Percentiles rank a stretch among this genome's conserved stretches.
Conservation (phyloP, 2,329 filamentous ascomycete species). For the Aspergillus unguis region DNA sequence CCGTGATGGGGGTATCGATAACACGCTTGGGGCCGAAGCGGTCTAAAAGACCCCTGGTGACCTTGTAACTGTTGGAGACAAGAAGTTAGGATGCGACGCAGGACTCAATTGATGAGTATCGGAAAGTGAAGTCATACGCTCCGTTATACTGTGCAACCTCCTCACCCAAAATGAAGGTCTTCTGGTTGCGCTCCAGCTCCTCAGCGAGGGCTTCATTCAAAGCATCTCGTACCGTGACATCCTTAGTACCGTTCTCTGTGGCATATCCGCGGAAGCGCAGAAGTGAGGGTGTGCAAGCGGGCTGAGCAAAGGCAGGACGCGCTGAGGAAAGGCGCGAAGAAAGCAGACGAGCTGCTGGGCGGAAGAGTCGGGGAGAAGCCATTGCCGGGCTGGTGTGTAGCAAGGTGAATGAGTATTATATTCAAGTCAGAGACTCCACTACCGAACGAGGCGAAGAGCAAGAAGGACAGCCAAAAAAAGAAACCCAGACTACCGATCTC, state of each 20-base stretch:
- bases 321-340: constrained; percentile 52
- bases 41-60: constrained; percentile 95
- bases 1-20: constrained; percentile 97
- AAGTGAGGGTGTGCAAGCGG: constrained; percentile 47
- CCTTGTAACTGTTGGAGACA: constrained; percentile 70
- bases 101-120: neutral
- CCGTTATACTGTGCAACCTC: constrained; percentile 99
- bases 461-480: constrained; percentile 11
- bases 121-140: constrained; percentile 55
- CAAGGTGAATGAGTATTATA: constrained; percentile 18
- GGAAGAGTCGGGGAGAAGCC: constrained; percentile 61
- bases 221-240: constrained; percentile 95
- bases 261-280: constrained; percentile 55
- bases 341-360: constrained; percentile 61
- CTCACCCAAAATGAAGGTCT: constrained; percentile 95
- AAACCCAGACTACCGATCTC: constrained; percentile 14
- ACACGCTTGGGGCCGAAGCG: constrained; percentile 96
- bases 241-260: constrained; percentile 65
- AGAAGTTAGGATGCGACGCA: constrained; percentile 34
- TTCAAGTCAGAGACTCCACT: constrained; percentile 8
- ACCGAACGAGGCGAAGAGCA: constrained; percentile 11
- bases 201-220: constrained; percentile 97
- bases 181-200: constrained; percentile 89
- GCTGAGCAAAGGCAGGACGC: constrained; percentile 54
- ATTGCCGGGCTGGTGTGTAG: constrained; percentile 45